Conservation (phyloP, 495 filamentous ascomycete species). For the Melanomma pulvis-pyrius region DNA sequence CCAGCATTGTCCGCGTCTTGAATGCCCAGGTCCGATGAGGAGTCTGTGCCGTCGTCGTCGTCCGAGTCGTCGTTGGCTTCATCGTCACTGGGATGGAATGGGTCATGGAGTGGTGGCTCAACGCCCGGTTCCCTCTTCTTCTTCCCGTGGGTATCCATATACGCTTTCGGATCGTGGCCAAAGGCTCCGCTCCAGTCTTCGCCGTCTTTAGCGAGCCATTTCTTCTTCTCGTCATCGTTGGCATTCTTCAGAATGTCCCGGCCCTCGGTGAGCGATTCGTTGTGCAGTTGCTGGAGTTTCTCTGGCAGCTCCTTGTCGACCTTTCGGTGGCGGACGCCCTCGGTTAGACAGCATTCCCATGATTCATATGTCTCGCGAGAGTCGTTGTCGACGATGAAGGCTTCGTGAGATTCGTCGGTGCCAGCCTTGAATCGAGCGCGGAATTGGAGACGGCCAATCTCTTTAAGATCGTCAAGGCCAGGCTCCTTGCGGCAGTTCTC, state of each 20-base stretch:
- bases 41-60: slow-evolving; percentile 42
- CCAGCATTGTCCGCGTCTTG: slow-evolving; percentile 49
- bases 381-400: slow-evolving; percentile 84
- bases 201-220: slow-evolving; percentile 79
- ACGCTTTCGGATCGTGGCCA: slow-evolving; percentile 62
- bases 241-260: slow-evolving; percentile 77
- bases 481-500: slow-evolving; percentile 64
- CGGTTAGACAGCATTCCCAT: slow-evolving; percentile 85
- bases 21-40: slow-evolving; percentile 49
- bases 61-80: slow-evolving; percentile 50
- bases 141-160: slow-evolving; percentile 54
- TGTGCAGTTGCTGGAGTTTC: slow-evolving; percentile 70
- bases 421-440: slow-evolving; percentile 80
- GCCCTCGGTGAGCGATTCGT: slow-evolving; percentile 72
- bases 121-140: slow-evolving; percentile 59
- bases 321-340: slow-evolving; percentile 72
- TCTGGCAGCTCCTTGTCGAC: slow-evolving; percentile 71
- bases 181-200: slow-evolving; percentile 92
- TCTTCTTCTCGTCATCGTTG: slow-evolving; percentile 67
- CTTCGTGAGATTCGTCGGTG: slow-evolving; percentile 82
- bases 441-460: slow-evolving; percentile 82
- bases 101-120: slow-evolving; percentile 62
- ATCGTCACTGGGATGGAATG: slow-evolving; percentile 52
- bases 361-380: slow-evolving; percentile 89
- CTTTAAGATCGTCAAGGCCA: slow-evolving; percentile 68